Evolutionary conservation across 2,329 filamentous ascomycete genomes (phyloP), one percentile per base, ranked within the genome.

Genomic region (Didymella arachidicola): DNA sequence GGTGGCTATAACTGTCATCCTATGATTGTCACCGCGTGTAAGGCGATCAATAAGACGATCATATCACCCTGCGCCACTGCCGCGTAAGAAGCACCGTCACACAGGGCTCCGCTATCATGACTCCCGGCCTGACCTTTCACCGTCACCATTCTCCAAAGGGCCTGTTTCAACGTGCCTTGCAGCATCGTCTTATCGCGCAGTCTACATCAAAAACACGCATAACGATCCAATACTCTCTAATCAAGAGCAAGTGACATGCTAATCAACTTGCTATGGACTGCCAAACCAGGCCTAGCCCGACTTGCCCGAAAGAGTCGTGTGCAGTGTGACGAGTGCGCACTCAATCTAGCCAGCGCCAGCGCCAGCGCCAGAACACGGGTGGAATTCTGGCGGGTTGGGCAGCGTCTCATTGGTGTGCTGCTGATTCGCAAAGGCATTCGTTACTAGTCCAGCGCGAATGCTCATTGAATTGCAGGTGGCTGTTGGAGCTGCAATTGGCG

Each of bases 61-160:
- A 39, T 39, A 42, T 42, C 42, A 30, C 45, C 56, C 53, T 46
- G 50, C 50, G 56, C 56, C 56, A 59, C 56, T 54, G 39, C 51
- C 56, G 56, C 50, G 32, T 32, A 39, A 53, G 44, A 22, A 53
- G 46, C 46, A 50, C 26, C 26, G 26, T 52, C 48, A 51, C 32
- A 36, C 32, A 36, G 16, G 32, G 32, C 32, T 36, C 7, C 27
- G 32, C 32, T 42, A 30, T 41, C 49, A 48, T 29, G 38, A 22
- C n/a, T n/a, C 22, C 26, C n/a, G 25, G 25, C 44, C 29, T n/a
- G 30, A 50, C 39, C 48, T 26, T 12, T 22, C 27, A 18, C 18
- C 18, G 18, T 43, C n/a, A 46, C 14, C 14, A 32, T 47, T 43
- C 34, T 43, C 26, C 39, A 18, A 29, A 18, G 25, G 32, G 25